These are phyloP conservation scores for Patellaria atrata DNA, from an alignment of 495 filamentous ascomycete species.

Conservation along the genomic window DNA sequence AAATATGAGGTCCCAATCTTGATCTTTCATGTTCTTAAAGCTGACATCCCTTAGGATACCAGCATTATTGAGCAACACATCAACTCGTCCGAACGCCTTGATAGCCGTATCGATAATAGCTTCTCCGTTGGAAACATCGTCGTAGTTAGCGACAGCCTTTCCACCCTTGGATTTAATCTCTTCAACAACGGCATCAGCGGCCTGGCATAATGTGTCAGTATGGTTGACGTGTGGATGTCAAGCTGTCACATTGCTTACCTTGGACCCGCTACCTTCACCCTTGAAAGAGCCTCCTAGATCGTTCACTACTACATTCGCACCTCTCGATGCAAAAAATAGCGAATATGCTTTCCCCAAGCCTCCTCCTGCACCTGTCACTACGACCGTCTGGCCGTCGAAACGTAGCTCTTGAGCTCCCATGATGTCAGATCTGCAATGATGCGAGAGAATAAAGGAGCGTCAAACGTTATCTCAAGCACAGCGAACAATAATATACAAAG, in stretches of 20 bases:
- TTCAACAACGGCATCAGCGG: slow-evolving; percentile 88
- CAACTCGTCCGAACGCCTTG: slow-evolving; percentile 79
- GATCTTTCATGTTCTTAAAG: slow-evolving; percentile 98
- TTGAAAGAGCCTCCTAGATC: slow-evolving; percentile 90
- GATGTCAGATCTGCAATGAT: too few relatives aligned
- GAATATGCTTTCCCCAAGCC: slow-evolving; percentile 89
- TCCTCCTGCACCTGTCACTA: slow-evolving; percentile 92
- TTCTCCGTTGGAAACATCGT: slow-evolving; percentile 90
- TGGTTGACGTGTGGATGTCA: too few relatives aligned
- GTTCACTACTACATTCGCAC: slow-evolving; percentile 95
- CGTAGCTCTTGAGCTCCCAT: slow-evolving; percentile 45
- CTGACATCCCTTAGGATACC: slow-evolving; percentile 91
- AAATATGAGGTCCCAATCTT: slow-evolving; percentile 92
- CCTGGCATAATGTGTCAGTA: slow-evolving; percentile 27
- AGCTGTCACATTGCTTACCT: too few relatives aligned
- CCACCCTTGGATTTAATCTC: slow-evolving; percentile 87
- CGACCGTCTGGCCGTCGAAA: slow-evolving; percentile 91
- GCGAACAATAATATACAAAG: too few relatives aligned
- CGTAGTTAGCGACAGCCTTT: slow-evolving; percentile 96
- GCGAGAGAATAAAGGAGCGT: too few relatives aligned
- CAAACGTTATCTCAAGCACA: too few relatives aligned
- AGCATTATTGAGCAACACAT: slow-evolving; percentile 94
- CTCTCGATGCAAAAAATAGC: slow-evolving; percentile 77
- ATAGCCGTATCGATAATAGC: slow-evolving; percentile 94
- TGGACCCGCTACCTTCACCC: slow-evolving; percentile 78